phyloP scores from a whole-genome alignment of 257 asterid species.

The Hygrophila difformis region DNA sequence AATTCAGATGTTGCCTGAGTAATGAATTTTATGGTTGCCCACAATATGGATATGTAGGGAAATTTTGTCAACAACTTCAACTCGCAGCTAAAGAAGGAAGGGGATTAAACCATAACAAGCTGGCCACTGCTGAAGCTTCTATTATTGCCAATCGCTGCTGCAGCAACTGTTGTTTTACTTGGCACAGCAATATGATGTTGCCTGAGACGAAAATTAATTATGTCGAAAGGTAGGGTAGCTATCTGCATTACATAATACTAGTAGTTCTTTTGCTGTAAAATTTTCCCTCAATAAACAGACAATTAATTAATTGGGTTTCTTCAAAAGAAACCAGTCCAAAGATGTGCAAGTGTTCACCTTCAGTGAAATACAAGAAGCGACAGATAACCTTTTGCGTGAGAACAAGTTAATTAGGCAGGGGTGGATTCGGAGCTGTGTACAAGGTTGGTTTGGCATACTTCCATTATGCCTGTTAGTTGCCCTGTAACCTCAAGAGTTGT shows the following conservation, averaged over 20 bases:
- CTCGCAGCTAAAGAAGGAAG: constrained; percentile 22
- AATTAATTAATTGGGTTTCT: constrained; percentile 5
- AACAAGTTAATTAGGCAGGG: constrained; percentile 30
- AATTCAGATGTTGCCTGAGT: no score
- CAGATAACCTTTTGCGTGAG: constrained; percentile 20
- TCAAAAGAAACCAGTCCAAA: constrained; percentile 4
- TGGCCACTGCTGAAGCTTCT: constrained; percentile 5
- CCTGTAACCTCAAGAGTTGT: neutral
- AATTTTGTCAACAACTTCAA: no score
- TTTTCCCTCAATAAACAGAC: constrained; percentile 9
- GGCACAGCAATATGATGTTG: constrained; percentile 13
- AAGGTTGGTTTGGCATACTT: constrained; percentile 22
- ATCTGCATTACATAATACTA: neutral
- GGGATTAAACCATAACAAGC: constrained; percentile 7
- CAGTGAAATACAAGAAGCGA: constrained; percentile 19
- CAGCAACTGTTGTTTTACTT: constrained; percentile 18
- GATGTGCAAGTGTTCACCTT: constrained; percentile 19
- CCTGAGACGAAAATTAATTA: constrained; percentile 12
- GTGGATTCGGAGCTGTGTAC: constrained; percentile 37
- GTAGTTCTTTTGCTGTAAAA: neutral
- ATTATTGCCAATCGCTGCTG: constrained; percentile 14
- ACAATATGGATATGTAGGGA: no score
- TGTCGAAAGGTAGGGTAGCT: constrained; percentile 13
- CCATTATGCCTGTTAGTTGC: neutral
- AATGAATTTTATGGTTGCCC: no score